Evolutionary conservation across 345 rosid species (phyloP).

Genomic region (Brassica carinata): DNA sequence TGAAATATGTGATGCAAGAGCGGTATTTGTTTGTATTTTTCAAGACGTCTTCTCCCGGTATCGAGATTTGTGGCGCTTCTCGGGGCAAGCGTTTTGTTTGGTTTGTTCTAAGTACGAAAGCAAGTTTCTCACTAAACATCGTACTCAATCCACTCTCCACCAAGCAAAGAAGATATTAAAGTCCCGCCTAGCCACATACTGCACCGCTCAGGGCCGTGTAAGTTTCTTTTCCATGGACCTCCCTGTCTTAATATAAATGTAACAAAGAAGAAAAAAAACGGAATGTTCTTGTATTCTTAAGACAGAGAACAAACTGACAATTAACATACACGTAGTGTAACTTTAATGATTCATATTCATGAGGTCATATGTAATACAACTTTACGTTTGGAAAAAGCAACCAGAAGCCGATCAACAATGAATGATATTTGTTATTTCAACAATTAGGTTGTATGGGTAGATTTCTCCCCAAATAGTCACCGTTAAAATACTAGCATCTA

Average conservation of each 20-base stretch:
- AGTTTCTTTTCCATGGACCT: conserved; percentile 65
- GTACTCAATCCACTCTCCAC: conserved; percentile 45
- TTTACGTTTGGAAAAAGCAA: conserved; percentile 2
- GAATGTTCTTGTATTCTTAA: neutral
- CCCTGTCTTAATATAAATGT: conserved; percentile 49
- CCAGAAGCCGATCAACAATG: neutral
- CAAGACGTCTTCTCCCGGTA: conserved; percentile 86
- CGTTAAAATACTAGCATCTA: neutral
- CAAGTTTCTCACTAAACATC: neutral
- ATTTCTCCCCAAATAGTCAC: neutral
- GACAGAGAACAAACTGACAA: neutral
- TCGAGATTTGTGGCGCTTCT: conserved; percentile 60
- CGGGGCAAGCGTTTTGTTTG: conserved; percentile 45
- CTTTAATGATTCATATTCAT: conserved; percentile 18
- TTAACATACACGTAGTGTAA: neutral
- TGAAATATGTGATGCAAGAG: conserved; percentile 45
- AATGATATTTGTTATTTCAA: neutral
- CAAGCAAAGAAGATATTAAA: conserved; percentile 54
- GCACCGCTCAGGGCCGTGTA: conserved; percentile 31
- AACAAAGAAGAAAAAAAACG: neutral
- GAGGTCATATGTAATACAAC: conserved; percentile 8
- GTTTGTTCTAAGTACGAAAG: neutral
- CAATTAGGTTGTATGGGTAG: neutral
- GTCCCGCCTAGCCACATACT: conserved; percentile 50
- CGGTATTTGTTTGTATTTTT: conserved; percentile 70